Evolutionary conservation across 768 basidiomycete genomes (phyloP), one percentile per base, ranked within the genome.

Genomic region (Hysterangium stoloniferum): DNA sequence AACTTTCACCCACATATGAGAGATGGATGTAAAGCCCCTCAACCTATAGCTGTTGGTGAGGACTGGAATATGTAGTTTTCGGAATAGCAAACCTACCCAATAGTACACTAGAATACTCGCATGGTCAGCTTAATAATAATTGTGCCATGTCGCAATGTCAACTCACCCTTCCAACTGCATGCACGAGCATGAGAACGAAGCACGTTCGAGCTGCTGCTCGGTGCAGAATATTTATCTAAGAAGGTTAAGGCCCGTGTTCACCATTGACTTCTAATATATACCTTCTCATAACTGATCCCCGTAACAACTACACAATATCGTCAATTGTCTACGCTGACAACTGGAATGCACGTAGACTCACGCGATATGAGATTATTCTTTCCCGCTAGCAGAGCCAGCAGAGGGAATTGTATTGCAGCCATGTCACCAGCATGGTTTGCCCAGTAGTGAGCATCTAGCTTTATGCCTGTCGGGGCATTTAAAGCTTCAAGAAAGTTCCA

Each of bases 301-400:
- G 76, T 79, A 42, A 78, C 44, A 58, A 67, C 76, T 77, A 45
- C 29, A 41, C 7, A 29, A 17, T 9, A 31, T 20, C 44, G 13
- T 29, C 27, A 43, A 44, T 34, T 2, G 8, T 25, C 15, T 13
- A 31, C 31, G n/a, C 5, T 22, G 22, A 41, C 13, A 3, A 12
- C n/a, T 48, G 13, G 15, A 19, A 17, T 40, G 51, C 35, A 58
- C 4, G 19, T 20, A 22, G 1, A 43, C 62, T 59, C 56, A 75
- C 76, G 71, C 8, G 77, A 78, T 38, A 80, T 71, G 37, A 77
- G 54, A 56, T 78, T 79, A 59, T 80, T 80, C 64, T 80, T 80
- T 13, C 74, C 74, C 1, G 76, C 77, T 7, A 80, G 62, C 4
- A 73, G 75, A 9, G 78, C 72, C 38, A 80, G 69, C 47, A 78